These are phyloP conservation scores for Endothia cerciana DNA, from an alignment of 2,329 filamentous ascomycete genomes.

Conservation along the genomic window DNA sequence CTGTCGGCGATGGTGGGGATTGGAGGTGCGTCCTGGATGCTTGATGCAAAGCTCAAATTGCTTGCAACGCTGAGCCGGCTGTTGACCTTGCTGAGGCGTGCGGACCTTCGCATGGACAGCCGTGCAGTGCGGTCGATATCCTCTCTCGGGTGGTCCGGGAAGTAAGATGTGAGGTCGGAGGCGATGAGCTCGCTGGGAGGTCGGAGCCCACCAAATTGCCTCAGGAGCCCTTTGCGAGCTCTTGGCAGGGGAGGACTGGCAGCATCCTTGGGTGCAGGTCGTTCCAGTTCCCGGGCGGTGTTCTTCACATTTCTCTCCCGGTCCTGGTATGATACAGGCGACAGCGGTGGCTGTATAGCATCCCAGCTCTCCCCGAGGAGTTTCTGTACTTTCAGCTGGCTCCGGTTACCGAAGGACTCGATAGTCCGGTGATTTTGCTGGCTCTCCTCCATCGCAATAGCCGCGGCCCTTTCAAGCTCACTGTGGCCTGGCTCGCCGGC, in stretches of 20 bases:
- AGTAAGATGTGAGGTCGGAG: constrained; percentile 94
- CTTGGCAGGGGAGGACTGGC: constrained; percentile 44
- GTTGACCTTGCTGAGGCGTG: constrained; percentile 87
- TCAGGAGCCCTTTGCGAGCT: constrained; percentile 60
- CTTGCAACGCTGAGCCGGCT: constrained; percentile 93
- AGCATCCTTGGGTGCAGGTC: constrained; percentile 55
- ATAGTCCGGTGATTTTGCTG: constrained; percentile 69
- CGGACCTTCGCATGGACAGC: constrained; percentile 87
- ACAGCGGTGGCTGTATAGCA: constrained; percentile 81
- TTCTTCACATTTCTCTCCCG: constrained; percentile 69
- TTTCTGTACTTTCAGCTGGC: constrained; percentile 86
- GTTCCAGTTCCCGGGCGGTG: constrained; percentile 61
- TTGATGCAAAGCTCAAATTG: constrained; percentile 90
- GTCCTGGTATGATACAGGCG: constrained; percentile 74
- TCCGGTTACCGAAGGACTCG: constrained; percentile 71
- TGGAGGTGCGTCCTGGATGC: constrained; percentile 87
- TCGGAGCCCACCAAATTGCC: constrained; percentile 87
- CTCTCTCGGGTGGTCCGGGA: constrained; percentile 91
- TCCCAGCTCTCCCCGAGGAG: constrained; percentile 87
- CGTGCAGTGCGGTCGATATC: constrained; percentile 96
- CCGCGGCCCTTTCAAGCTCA: constrained; percentile 84
- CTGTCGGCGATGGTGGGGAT: constrained; percentile 94
- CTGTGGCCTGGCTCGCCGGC: constrained; percentile 85
- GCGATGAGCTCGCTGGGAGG: constrained; percentile 97
- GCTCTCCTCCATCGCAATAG: constrained; percentile 86